Conservation (phyloP, 169 alveolate genomes). For the Gregarina niphandrodes region DNA sequence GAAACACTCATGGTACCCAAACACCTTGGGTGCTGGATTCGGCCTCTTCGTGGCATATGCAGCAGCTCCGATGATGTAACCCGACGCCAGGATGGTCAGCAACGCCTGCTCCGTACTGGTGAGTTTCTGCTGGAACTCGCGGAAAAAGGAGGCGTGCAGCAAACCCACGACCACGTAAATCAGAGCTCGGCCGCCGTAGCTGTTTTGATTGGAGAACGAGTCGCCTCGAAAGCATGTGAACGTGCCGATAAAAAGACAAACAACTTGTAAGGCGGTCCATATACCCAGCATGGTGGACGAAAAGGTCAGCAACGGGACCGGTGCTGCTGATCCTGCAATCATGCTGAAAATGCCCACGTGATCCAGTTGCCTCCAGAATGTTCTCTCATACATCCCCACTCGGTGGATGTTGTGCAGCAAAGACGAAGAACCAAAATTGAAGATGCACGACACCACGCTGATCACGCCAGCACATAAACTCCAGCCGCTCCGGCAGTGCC, state of each 20-base stretch:
- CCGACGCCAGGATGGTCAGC: slow-evolving; percentile 3
- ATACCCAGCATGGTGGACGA: slow-evolving; percentile 10
- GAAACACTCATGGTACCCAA: slow-evolving; percentile 17
- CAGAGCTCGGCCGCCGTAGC: slow-evolving; percentile 9
- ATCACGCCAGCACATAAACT: slow-evolving; percentile 8
- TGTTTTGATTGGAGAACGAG: slow-evolving; percentile 6
- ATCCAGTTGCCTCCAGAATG: slow-evolving; percentile 5
- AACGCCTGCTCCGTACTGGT: slow-evolving; percentile 3
- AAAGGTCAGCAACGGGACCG: slow-evolving; percentile 10
- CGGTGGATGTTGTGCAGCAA: slow-evolving; percentile 10
- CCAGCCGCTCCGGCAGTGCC: slow-evolving; percentile 8
- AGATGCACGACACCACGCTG: slow-evolving; percentile 4
- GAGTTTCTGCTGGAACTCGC: slow-evolving; percentile 2
- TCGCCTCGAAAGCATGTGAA: slow-evolving; percentile 7
- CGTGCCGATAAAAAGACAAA: slow-evolving; percentile 1
- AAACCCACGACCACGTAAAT: slow-evolving; percentile 9
- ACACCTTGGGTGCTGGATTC: slow-evolving; percentile 8
- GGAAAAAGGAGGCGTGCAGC: slow-evolving; percentile 9
- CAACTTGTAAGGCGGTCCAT: background rate
- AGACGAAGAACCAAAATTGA: slow-evolving; percentile 8
- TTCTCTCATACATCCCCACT: slow-evolving; percentile 6
- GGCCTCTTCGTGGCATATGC: slow-evolving; percentile 11
- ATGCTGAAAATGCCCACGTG: slow-evolving; percentile 8
- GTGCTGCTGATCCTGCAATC: slow-evolving; percentile 11
- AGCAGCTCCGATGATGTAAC: slow-evolving; percentile 10